Conservation (phyloP, 169 alveolate genomes). For the Plasmodium inui region DNA sequence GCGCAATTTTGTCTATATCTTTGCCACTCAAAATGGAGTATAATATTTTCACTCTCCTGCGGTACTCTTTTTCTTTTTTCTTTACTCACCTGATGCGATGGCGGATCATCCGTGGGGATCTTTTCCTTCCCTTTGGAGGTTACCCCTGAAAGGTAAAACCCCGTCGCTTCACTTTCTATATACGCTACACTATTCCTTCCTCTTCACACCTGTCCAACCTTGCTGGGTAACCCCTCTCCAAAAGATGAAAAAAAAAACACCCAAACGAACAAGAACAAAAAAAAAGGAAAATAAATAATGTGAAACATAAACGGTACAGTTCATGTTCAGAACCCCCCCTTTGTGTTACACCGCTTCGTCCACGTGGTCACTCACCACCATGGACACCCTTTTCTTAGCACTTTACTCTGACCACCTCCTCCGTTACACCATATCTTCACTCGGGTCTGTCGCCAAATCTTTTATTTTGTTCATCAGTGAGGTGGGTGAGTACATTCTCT, state of each 20-base stretch:
- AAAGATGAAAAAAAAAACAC: not conserved
- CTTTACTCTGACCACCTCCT: not conserved
- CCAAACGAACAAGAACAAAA: not conserved
- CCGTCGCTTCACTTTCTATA: not conserved
- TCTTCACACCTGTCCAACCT: not conserved
- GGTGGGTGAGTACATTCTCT: slow-evolving; percentile 33
- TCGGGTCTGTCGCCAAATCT: not conserved
- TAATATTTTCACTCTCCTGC: not conserved
- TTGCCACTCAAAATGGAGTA: not conserved
- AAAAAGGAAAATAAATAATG: not conserved
- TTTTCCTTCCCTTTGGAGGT: not conserved
- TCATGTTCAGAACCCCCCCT: not conserved
- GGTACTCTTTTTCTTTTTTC: not conserved
- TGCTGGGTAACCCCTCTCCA: not conserved
- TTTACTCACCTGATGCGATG: not conserved
- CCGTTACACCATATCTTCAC: slow-evolving; percentile 11
- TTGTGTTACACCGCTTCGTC: not conserved
- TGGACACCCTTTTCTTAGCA: not conserved
- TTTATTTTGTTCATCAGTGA: slow-evolving; percentile 17
- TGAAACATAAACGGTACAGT: not conserved
- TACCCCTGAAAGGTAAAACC: not conserved
- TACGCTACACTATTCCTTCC: not conserved
- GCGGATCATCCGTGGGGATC: not conserved
- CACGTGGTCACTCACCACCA: not conserved
- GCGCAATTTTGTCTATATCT: not conserved